These are phyloP conservation scores for Malassezia equina DNA, from an alignment of 1,284 basidiomycete species.

Conservation along the genomic window DNA sequence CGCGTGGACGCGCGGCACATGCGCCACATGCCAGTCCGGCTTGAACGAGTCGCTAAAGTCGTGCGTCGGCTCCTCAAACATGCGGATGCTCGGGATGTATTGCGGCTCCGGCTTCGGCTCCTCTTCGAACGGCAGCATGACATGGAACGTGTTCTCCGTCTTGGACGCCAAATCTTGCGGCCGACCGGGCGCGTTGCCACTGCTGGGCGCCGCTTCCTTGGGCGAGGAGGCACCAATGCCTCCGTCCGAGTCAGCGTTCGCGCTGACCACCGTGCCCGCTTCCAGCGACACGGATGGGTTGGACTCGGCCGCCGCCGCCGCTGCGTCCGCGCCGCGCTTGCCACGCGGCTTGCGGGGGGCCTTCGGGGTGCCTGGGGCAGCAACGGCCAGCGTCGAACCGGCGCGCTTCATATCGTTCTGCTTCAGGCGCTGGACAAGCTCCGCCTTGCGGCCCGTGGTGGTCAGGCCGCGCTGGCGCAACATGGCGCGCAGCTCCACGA, in stretches of 20 bases:
- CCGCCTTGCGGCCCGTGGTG: constrained; percentile 31
- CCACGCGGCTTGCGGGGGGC: constrained; percentile 10
- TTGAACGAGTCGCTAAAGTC: constrained; percentile 7
- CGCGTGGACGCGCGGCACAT: constrained; percentile 8
- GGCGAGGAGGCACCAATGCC: constrained; percentile 21
- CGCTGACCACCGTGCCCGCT: constrained; percentile 27
- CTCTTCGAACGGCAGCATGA: constrained; percentile 33
- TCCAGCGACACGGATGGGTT: constrained; percentile 24
- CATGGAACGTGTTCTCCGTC: constrained; percentile 30
- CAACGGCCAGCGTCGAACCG: constrained; percentile 30
- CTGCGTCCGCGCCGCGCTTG: constrained; percentile 19
- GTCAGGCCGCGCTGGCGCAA: constrained; percentile 37
- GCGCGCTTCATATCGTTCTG: constrained; percentile 29
- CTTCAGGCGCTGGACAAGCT: constrained; percentile 35
- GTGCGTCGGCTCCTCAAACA: not conserved
- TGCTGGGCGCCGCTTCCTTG: constrained; percentile 9
- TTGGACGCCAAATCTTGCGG: constrained; percentile 20
- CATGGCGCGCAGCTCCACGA: constrained; percentile 31
- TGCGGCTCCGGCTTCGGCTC: constrained; percentile 15
- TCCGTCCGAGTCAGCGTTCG: constrained; percentile 20
- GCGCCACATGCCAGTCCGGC: constrained; percentile 8
- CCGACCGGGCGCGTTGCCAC: constrained; percentile 28
- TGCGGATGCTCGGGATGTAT: constrained; percentile 15
- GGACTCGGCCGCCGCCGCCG: constrained; percentile 18
- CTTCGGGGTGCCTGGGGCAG: constrained; percentile 1